phyloP scores from a whole-genome alignment of 2,329 filamentous ascomycete species.

The Hypoxylon sp. region DNA sequence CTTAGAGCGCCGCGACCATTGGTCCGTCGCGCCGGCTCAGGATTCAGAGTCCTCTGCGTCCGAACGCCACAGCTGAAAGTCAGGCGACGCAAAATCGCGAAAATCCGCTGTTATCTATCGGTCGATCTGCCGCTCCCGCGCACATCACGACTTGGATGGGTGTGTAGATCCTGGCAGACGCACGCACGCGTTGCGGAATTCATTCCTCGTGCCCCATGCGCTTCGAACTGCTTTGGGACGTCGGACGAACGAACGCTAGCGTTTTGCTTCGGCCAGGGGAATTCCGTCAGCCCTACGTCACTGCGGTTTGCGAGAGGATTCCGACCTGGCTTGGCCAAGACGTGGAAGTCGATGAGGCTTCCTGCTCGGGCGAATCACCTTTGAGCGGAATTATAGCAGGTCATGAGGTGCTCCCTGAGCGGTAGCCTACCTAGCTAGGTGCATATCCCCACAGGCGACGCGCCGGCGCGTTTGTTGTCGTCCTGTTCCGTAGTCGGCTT shows the following conservation, averaged over 20 bases:
- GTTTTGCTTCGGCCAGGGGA: background rate
- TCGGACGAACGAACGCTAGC: background rate
- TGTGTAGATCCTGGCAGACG: background rate
- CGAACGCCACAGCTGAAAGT: slow-evolving; percentile 35
- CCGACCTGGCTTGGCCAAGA: slow-evolving; percentile 1
- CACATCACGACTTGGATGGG: slow-evolving; percentile 1
- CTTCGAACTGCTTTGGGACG: background rate
- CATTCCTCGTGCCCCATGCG: background rate
- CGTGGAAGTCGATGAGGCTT: background rate
- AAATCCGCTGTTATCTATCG: slow-evolving; percentile 7
- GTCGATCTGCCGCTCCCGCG: slow-evolving; percentile 15
- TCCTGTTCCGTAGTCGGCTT: background rate
- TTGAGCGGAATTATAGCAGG: slow-evolving; percentile 5
- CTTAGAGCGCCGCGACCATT: slow-evolving; percentile 23
- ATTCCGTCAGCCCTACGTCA: slow-evolving; percentile 4
- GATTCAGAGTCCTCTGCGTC: slow-evolving; percentile 1
- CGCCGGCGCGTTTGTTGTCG: background rate
- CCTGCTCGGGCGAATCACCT: slow-evolving; percentile 1
- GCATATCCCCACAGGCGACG: background rate
- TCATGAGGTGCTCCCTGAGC: background rate
- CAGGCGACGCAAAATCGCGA: background rate
- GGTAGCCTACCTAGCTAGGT: background rate
- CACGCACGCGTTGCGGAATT: background rate
- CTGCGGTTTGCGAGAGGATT: background rate
- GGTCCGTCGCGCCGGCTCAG: background rate